These are phyloP conservation scores for Trichoderma gracile DNA, from an alignment of 2,329 filamentous ascomycete species.

Conservation along the genomic window DNA sequence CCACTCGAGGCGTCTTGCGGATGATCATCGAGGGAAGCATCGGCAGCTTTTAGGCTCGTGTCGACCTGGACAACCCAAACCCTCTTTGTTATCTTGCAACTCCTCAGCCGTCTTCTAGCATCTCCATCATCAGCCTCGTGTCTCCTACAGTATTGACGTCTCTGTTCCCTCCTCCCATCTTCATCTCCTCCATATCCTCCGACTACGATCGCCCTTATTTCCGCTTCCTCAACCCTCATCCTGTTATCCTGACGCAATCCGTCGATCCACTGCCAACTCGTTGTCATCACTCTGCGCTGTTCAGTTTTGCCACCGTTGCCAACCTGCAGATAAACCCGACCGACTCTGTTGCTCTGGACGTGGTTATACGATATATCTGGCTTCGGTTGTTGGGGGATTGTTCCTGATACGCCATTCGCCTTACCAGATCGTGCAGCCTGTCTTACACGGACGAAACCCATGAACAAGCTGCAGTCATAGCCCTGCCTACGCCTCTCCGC, in stretches of 20 bases:
- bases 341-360: neutral
- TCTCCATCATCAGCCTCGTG: neutral
- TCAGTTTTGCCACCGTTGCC: conserved; percentile 11
- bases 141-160: neutral
- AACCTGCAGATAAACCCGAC: neutral
- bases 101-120: neutral
- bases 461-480: conserved; percentile 3
- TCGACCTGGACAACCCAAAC: conserved; percentile 9
- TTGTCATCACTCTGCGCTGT: neutral
- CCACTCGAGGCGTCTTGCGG: conserved; percentile 9
- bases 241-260: conserved; percentile 4
- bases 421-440: neutral
- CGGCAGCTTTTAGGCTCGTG: conserved; percentile 13
- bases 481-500: neutral
- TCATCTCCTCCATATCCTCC: neutral
- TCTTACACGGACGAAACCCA: neutral
- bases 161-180: neutral
- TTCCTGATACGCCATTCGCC: neutral
- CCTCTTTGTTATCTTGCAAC: neutral
- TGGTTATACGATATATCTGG: neutral
- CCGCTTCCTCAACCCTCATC: neutral
- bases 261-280: neutral
- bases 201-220: neutral
- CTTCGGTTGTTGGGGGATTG: neutral
- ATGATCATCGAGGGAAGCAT: conserved; percentile 24